These are phyloP conservation scores for Botrytis aclada DNA, from an alignment of 2,329 filamentous ascomycete species.

Conservation along the genomic window DNA sequence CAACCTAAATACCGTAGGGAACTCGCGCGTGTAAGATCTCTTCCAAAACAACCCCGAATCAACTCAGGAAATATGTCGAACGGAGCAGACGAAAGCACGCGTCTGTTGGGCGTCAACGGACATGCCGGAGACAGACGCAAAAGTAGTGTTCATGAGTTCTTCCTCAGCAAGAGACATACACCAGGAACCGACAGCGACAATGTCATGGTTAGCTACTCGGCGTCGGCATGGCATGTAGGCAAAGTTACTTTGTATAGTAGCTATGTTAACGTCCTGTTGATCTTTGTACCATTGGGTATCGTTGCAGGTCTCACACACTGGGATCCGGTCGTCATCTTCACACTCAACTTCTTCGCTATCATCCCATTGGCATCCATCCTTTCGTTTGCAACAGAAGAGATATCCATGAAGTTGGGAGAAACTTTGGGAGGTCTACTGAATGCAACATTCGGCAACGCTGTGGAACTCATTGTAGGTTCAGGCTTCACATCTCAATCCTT, in stretches of 20 bases:
- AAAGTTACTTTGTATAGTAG: conserved; percentile 36
- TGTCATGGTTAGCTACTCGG: conserved; percentile 27
- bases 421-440: conserved; percentile 56
- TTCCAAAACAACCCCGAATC: neutral
- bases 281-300: conserved; percentile 77
- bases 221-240: conserved; percentile 29
- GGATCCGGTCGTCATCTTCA: conserved; percentile 53
- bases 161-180: conserved; percentile 31
- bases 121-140: conserved; percentile 19
- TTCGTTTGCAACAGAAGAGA: conserved; percentile 40
- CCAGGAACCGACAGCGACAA: conserved; percentile 34
- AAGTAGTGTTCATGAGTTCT: conserved; percentile 28
- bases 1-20: conserved; percentile 24
- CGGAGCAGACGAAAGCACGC: conserved; percentile 25
- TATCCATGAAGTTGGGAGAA: conserved; percentile 54
- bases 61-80: neutral
- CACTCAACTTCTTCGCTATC: conserved; percentile 59
- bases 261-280: conserved; percentile 70
- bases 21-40: conserved; percentile 21
- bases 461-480: conserved; percentile 50
- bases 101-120: conserved; percentile 25
- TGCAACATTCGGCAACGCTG: conserved; percentile 49
- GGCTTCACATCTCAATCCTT: neutral
- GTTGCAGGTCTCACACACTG: conserved; percentile 51
- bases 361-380: conserved; percentile 51